Base-by-base conservation (phyloP, 2,329 filamentous ascomycete genomes). In the Phialophora macrospora region DNA sequence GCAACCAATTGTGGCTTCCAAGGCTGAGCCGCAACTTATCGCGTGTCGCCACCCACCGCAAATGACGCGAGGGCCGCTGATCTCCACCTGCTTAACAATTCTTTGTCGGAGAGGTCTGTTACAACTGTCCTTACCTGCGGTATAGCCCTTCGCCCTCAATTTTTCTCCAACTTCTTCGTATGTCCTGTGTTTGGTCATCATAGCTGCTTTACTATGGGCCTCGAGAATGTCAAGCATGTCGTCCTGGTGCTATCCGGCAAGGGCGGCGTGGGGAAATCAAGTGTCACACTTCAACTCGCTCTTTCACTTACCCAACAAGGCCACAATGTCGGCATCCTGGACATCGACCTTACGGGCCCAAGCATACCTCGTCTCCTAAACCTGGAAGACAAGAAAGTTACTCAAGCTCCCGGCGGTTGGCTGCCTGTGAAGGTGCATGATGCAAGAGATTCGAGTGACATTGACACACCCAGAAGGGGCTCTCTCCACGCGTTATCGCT, bases 181-280 rank as follows among this genome's bases (percentile, higher is more conserved):
- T 14, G 28, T 30, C 24, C 11, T 14, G 11, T 17, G 12, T 17
- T 41, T 28, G 20, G 34, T 26, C 14, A 7, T 20, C 28, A 44
- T 7, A 20, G 30, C 48, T 52, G 12, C 28, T 44, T 14, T 14
- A 34, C 55, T 46, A 73, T 73, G 72, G 68, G 70, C 44, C 67
- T 72, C 20, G 67, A 72, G 28, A 68, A 70, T 54, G 30, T 71
- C 59, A 65, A 68, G 55, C 60, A 72, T 49, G 56, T 65, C 30
- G 60, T 63, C 26, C 67, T 86, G 81, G 85, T 94, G 68, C 89
- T 99, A 55, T 98, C 95, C 12, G 95, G 95, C 73, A 99, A 99
- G 85, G 95, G 95, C 75, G 95, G 95, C 72, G 95, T 99, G 22
- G 95, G 95, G 65, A 99, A 99, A 83, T 98, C 94, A 51, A 97